Conservation (phyloP, 2,329 filamentous ascomycete species). For the Neodidymelliopsis sp. region DNA sequence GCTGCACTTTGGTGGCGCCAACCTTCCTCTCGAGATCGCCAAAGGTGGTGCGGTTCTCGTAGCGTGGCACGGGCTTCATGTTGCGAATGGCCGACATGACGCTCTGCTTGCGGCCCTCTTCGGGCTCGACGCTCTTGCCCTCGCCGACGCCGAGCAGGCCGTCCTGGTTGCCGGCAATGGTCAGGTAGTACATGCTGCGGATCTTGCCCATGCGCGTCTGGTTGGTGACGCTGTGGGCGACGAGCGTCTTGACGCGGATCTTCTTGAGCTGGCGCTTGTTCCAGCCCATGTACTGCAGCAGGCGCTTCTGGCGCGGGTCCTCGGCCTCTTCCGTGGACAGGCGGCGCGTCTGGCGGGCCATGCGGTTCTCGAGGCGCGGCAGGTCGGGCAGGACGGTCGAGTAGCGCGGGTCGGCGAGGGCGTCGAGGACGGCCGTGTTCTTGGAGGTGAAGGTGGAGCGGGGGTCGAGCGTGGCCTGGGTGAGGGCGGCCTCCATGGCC, state of each 20-base stretch:
- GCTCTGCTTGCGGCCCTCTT: conserved; percentile 74
- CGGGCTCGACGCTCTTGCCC: conserved; percentile 81
- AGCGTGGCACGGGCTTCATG: conserved; percentile 90
- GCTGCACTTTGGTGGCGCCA: conserved; percentile 82
- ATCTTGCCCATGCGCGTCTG: conserved; percentile 98
- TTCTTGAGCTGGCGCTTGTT: conserved; percentile 54
- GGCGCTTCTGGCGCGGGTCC: conserved; percentile 57
- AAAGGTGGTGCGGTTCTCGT: conserved; percentile 91
- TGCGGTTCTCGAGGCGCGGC: conserved; percentile 53
- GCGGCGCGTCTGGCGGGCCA: conserved; percentile 45
- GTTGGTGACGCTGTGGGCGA: conserved; percentile 79
- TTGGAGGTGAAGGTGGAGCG: conserved; percentile 57
- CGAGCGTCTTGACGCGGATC: conserved; percentile 75
- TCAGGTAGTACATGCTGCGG: conserved; percentile 74
- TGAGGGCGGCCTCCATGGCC: conserved; percentile 41
- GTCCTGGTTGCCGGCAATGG: conserved; percentile 84
- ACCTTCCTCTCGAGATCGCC: conserved; percentile 85
- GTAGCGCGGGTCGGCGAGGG: conserved; percentile 56
- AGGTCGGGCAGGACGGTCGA: conserved; percentile 59
- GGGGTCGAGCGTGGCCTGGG: conserved; percentile 50
- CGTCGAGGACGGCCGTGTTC: conserved; percentile 58
- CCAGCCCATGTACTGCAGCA: conserved; percentile 66
- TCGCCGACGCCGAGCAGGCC: conserved; percentile 88
- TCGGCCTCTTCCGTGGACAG: conserved; percentile 48
- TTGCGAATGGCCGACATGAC: conserved; percentile 84